Conservation (phyloP, 163 green algal genomes). For the Volvox carteri region DNA sequence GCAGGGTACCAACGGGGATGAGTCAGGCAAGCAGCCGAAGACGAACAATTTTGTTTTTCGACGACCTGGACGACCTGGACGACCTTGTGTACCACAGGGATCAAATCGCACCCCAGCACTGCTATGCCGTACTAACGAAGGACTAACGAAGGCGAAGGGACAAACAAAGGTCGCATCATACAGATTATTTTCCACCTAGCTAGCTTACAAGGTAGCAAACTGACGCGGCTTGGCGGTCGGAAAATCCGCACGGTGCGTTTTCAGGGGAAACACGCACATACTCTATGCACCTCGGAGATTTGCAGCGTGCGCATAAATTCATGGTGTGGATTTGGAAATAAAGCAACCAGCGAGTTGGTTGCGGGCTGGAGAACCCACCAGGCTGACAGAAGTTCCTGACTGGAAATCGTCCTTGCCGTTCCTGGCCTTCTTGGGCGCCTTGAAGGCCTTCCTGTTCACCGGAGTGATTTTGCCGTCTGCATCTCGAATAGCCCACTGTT, state of each 20-base stretch:
- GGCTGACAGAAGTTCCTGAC: background rate
- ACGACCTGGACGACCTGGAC: too few relatives aligned
- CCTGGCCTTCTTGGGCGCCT: constrained; percentile 6
- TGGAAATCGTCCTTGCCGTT: background rate
- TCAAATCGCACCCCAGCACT: too few relatives aligned
- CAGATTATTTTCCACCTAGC: too few relatives aligned
- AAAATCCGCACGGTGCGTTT: background rate
- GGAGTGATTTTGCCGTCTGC: background rate
- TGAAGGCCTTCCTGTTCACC: background rate
- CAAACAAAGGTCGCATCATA: too few relatives aligned
- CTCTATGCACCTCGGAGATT: background rate
- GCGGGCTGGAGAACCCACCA: background rate
- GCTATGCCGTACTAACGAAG: too few relatives aligned
- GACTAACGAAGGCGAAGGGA: too few relatives aligned
- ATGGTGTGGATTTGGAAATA: background rate
- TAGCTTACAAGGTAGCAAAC: background rate
- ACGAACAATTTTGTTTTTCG: too few relatives aligned
- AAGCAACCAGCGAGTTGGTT: background rate
- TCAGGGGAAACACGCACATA: background rate
- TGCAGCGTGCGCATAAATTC: background rate
- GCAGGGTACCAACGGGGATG: too few relatives aligned
- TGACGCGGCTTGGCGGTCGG: background rate
- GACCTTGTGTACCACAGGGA: too few relatives aligned
- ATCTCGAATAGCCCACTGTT: background rate
- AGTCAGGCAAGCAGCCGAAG: too few relatives aligned